A percentile compares a stretch with the other conserved stretches of the same genome.
Conservation (phyloP, 768 basidiomycete species). For the Cyclocybe aegerita region DNA sequence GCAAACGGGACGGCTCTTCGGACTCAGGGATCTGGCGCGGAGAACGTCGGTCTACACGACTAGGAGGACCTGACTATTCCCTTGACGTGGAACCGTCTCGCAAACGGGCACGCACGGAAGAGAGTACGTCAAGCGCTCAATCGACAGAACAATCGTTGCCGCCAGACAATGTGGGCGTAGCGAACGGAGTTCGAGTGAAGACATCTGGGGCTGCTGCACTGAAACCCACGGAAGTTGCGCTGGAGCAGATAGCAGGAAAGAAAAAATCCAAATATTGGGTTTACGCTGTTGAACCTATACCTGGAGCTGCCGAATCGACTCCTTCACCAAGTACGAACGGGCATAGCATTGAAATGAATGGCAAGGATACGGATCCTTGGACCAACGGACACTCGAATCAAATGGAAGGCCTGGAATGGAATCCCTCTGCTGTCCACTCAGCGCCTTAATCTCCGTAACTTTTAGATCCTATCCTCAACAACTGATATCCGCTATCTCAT, state of each 20-base stretch:
- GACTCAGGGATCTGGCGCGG: slow-evolving; percentile 68
- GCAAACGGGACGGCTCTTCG: slow-evolving; percentile 52
- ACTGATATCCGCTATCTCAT: slow-evolving; percentile 16
- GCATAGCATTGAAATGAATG: slow-evolving; percentile 2
- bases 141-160: slow-evolving; percentile 40
- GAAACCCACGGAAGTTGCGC: slow-evolving; percentile 70
- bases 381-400: slow-evolving; percentile 6
- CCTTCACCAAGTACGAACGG: slow-evolving; percentile 5
- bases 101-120: slow-evolving; percentile 79
- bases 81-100: slow-evolving; percentile 48
- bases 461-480: slow-evolving; percentile 16
- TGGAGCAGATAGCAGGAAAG: slow-evolving; percentile 76
- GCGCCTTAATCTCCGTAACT: slow-evolving; percentile 13
- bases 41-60: slow-evolving; percentile 69
- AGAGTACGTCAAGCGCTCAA: slow-evolving; percentile 61
- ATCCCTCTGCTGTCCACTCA: slow-evolving; percentile 41
- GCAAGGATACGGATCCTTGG: slow-evolving; percentile 5
- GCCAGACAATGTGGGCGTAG: slow-evolving; percentile 26
- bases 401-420: slow-evolving; percentile 31
- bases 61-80: slow-evolving; percentile 57
- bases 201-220: slow-evolving; percentile 61
- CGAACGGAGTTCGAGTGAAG: slow-evolving; percentile 46
- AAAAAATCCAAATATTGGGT: slow-evolving; percentile 89
- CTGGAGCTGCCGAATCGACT: slow-evolving; percentile 25
- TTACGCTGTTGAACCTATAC: slow-evolving; percentile 77